Evolutionary conservation across 768 basidiomycete genomes (phyloP).

Genomic region (Cantharellus anzutake): DNA sequence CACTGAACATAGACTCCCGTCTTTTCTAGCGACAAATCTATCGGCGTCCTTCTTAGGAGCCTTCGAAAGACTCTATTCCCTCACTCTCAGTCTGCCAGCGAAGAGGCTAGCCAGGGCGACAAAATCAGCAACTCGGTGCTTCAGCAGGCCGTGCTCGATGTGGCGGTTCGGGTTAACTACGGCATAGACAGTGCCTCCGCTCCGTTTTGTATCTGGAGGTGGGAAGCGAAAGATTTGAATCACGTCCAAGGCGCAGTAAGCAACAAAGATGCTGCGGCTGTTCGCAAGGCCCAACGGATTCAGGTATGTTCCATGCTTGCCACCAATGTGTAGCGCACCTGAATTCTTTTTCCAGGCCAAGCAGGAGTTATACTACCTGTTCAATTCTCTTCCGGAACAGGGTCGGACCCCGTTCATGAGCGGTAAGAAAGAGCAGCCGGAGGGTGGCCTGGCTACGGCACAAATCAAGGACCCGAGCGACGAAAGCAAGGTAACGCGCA

Average conservation of each 20-base stretch:
- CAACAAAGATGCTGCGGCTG: neutral
- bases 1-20: neutral
- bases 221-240: conserved; percentile 49
- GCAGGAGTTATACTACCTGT: conserved; percentile 31
- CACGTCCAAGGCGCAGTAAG: neutral
- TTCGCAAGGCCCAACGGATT: conserved; percentile 39
- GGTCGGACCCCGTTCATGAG: conserved; percentile 31
- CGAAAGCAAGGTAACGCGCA: neutral
- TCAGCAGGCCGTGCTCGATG: conserved; percentile 41
- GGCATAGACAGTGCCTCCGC: conserved; percentile 39
- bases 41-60: conserved; percentile 41
- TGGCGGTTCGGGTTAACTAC: conserved; percentile 60
- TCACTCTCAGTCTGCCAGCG: conserved; percentile 14
- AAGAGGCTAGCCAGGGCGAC: conserved; percentile 10
- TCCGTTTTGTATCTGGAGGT: conserved; percentile 58
- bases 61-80: conserved; percentile 51
- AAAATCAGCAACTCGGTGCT: conserved; percentile 31
- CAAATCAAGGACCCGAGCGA: conserved; percentile 12
- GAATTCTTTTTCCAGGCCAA: conserved; percentile 28
- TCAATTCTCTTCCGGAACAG: conserved; percentile 36
- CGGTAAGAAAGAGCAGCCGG: conserved; percentile 11
- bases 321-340: neutral
- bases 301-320: conserved; percentile 24
- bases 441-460: conserved; percentile 16
- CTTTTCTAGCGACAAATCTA: conserved; percentile 46